A percentile compares a stretch with the other conserved stretches of the same genome.
Conservation (phyloP, 2,329 filamentous ascomycete genomes). For the Aspergillus terreus region DNA sequence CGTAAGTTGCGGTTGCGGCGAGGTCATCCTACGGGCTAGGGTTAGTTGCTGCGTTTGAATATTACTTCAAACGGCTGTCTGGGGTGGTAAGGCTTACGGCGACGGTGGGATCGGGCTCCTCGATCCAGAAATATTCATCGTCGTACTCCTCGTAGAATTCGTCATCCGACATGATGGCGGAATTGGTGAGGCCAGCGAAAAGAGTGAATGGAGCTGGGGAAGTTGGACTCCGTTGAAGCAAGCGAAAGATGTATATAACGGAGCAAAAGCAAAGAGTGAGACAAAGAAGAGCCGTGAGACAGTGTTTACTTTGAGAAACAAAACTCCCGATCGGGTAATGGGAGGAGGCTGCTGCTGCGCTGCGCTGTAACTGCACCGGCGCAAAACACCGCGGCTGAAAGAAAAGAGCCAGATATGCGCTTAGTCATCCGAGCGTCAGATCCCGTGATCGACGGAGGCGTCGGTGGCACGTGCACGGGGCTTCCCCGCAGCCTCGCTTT, state of each 20-base stretch:
- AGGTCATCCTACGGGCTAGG: constrained; percentile 37
- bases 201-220: neutral
- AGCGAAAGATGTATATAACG: neutral
- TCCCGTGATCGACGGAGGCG: neutral
- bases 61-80: too few relatives aligned
- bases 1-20: constrained; percentile 38
- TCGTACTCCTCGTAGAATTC: constrained; percentile 33
- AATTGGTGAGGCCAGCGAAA: neutral
- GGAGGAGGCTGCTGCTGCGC: neutral
- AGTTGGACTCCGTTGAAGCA: neutral
- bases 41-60: neutral
- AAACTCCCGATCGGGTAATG: neutral
- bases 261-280: neutral
- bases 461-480: constrained; percentile 17
- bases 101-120: constrained; percentile 33
- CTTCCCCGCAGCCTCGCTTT: constrained; percentile 38
- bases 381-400: neutral
- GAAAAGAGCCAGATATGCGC: neutral
- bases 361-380: neutral
- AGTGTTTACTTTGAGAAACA: neutral
- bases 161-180: constrained; percentile 35
- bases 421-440: neutral
- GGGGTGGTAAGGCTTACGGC: constrained; percentile 24
- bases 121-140: constrained; percentile 31
- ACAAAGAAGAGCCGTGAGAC: neutral